These are phyloP conservation scores for Lactifluus echinatus DNA, from an alignment of 768 basidiomycete genomes.

Conservation along the genomic window DNA sequence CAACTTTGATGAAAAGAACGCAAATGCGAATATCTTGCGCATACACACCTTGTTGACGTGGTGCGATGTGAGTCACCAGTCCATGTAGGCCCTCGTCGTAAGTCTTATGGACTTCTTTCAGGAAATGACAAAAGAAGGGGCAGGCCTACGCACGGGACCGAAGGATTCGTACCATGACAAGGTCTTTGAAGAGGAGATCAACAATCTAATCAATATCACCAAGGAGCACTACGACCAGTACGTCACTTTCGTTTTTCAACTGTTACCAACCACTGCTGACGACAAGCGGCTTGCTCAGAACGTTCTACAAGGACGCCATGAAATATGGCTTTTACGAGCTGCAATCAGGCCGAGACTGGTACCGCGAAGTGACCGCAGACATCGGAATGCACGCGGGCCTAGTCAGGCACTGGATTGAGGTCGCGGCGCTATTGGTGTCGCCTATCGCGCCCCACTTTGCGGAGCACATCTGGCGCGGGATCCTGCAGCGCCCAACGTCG, in stretches of 20 bases:
- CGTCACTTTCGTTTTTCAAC: slow-evolving; percentile 26
- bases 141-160: slow-evolving; percentile 64
- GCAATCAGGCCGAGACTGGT: slow-evolving; percentile 89
- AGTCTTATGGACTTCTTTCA: slow-evolving; percentile 25
- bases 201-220: slow-evolving; percentile 74
- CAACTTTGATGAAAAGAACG: slow-evolving; percentile 97
- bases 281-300: slow-evolving; percentile 37
- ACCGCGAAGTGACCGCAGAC: slow-evolving; percentile 84
- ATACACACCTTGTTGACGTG: slow-evolving; percentile 85
- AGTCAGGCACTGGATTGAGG: slow-evolving; percentile 75
- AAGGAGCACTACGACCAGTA: slow-evolving; percentile 77
- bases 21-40: slow-evolving; percentile 92
- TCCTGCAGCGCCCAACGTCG: slow-evolving; percentile 66
- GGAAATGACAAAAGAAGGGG: slow-evolving; percentile 73
- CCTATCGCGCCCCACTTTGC: slow-evolving; percentile 93
- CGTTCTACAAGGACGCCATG: slow-evolving; percentile 91
- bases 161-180: slow-evolving; percentile 71
- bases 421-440: slow-evolving; percentile 67
- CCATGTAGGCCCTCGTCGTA: background rate
- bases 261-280: background rate
- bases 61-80: slow-evolving; percentile 61
- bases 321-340: slow-evolving; percentile 96
- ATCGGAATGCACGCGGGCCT: slow-evolving; percentile 89
- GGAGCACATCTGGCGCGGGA: slow-evolving; percentile 77
- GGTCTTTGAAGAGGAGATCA: slow-evolving; percentile 88